These are phyloP conservation scores for Cladorrhinum sp. DNA, from an alignment of 2,329 filamentous ascomycete species.

Conservation along the genomic window DNA sequence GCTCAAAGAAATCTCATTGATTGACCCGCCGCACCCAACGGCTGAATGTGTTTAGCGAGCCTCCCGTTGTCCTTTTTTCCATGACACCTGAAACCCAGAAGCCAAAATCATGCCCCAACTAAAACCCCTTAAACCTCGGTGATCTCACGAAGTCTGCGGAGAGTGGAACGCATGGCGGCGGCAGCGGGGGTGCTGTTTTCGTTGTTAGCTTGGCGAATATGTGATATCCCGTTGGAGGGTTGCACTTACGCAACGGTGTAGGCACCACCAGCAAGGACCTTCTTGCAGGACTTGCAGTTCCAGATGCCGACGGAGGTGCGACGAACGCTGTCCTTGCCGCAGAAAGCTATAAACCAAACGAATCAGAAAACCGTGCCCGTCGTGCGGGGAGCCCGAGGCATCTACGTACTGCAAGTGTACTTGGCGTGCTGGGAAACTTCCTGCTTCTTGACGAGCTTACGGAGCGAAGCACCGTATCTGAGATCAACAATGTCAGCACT, in stretches of 20 bases:
- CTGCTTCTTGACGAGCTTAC: conserved; percentile 99
- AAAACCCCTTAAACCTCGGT: conserved; percentile 74
- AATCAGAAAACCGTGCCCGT: conserved; percentile 11
- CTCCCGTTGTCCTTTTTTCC: conserved; percentile 32
- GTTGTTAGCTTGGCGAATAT: conserved; percentile 8
- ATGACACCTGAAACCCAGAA: conserved; percentile 31
- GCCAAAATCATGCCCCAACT: conserved; percentile 27
- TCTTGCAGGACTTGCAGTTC: conserved; percentile 90
- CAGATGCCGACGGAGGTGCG: conserved; percentile 76
- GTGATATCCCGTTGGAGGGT: not conserved
- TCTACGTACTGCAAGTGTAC: conserved; percentile 67
- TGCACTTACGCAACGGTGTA: conserved; percentile 93
- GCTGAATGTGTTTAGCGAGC: conserved; percentile 28
- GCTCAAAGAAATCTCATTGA: conserved; percentile 30
- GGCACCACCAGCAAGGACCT: conserved; percentile 89
- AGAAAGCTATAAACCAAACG: conserved; percentile 64
- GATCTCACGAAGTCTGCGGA: conserved; percentile 96
- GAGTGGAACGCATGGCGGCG: conserved; percentile 90
- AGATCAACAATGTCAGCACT: conserved; percentile 21
- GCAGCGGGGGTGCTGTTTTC: conserved; percentile 76
- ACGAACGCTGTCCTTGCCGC: conserved; percentile 93
- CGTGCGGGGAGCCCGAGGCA: not conserved
- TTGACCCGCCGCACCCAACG: conserved; percentile 28
- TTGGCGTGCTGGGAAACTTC: conserved; percentile 98
- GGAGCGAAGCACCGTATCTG: conserved; percentile 98